These are phyloP conservation scores for Lentinus tigrinus DNA, from an alignment of 768 basidiomycete species.

Conservation along the genomic window DNA sequence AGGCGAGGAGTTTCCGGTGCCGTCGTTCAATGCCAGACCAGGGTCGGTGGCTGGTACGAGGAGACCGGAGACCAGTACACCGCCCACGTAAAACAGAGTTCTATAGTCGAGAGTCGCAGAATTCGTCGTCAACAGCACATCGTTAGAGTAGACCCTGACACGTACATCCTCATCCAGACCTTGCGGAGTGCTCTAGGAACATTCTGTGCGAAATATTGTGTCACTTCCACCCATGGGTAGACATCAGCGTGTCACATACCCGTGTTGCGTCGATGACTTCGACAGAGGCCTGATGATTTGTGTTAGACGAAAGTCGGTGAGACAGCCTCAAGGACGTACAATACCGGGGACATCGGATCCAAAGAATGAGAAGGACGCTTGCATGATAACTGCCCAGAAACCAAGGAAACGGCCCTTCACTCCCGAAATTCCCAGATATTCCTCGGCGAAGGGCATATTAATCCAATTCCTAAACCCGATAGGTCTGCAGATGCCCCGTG, in stretches of 20 bases:
- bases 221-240: no score
- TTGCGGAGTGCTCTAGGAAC: slow-evolving; percentile 26
- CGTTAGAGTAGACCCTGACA: no score
- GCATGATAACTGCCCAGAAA: slow-evolving; percentile 31
- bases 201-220: slow-evolving; percentile 15
- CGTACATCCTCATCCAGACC: slow-evolving; percentile 29
- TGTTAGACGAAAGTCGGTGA: not conserved
- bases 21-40: slow-evolving; percentile 29
- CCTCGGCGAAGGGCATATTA: slow-evolving; percentile 18
- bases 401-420: slow-evolving; percentile 33
- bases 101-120: no score
- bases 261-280: slow-evolving; percentile 30
- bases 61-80: slow-evolving; percentile 43
- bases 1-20: slow-evolving; percentile 37
- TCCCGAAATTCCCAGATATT: slow-evolving; percentile 32
- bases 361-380: slow-evolving; percentile 39
- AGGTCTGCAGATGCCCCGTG: not conserved
- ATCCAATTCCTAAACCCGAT: slow-evolving; percentile 25
- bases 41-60: slow-evolving; percentile 38
- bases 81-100: slow-evolving; percentile 41
- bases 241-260: slow-evolving; percentile 6
- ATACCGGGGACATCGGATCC: slow-evolving; percentile 35
- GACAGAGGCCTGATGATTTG: slow-evolving; percentile 24
- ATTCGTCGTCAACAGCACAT: not conserved
- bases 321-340: slow-evolving; percentile 9